Evolutionary conservation across 345 rosid genomes (phyloP).

Genomic region (Linum tenue): DNA sequence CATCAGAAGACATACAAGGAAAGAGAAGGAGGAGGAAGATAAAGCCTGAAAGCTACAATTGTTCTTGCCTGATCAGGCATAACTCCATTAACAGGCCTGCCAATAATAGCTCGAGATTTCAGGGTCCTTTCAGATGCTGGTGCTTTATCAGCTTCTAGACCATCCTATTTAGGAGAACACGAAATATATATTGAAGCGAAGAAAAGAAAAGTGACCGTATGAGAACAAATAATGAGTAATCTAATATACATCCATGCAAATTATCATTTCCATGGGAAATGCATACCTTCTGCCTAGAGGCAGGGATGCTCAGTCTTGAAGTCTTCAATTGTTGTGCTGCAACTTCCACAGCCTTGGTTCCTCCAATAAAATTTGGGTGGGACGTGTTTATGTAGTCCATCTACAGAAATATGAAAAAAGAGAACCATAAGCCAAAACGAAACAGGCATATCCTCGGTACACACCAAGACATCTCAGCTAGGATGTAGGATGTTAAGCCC

Average conservation of each 20-base stretch:
- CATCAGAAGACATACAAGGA: background rate
- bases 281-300: constrained; percentile 57
- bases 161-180: constrained; percentile 14
- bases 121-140: constrained; percentile 13
- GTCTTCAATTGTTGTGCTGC: constrained; percentile 67
- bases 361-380: constrained; percentile 86
- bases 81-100: constrained; percentile 13
- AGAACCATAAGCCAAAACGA: background rate
- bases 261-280: constrained; percentile 1
- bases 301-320: constrained; percentile 47
- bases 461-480: background rate
- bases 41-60: background rate
- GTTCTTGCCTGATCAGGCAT: constrained; percentile 15
- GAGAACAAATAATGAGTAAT: background rate
- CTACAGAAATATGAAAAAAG: constrained; percentile 31
- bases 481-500: too few species aligned
- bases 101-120: constrained; percentile 10
- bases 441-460: background rate
- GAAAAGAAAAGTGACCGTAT: constrained; percentile 7
- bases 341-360: constrained; percentile 78
- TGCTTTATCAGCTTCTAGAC: constrained; percentile 13
- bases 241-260: constrained; percentile 1
- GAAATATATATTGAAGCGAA: background rate
- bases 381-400: constrained; percentile 96
- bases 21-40: constrained; percentile 9